These are phyloP conservation scores for Penicillium italicum DNA, from an alignment of 2,329 filamentous ascomycete species.

Conservation along the genomic window DNA sequence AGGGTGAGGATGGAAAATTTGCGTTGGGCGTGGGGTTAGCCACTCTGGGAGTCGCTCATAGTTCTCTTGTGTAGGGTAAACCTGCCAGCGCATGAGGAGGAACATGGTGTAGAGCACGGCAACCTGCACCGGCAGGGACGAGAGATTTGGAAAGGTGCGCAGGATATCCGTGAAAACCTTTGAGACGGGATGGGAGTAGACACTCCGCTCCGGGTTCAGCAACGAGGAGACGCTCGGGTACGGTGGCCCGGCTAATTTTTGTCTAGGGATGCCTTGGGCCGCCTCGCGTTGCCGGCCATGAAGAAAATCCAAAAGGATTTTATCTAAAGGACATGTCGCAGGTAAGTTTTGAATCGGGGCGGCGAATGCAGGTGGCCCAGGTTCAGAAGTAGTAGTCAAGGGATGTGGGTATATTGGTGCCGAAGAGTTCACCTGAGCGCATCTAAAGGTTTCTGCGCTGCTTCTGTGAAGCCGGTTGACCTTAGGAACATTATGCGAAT, in stretches of 20 bases:
- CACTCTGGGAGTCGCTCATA: constrained; percentile 74
- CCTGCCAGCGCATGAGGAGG: constrained; percentile 78
- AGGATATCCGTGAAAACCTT: constrained; percentile 84
- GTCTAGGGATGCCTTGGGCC: constrained; percentile 60
- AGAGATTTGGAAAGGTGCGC: constrained; percentile 75
- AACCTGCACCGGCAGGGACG: constrained; percentile 73
- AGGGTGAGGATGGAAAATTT: constrained; percentile 66
- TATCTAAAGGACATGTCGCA: constrained; percentile 73
- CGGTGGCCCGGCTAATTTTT: constrained; percentile 68
- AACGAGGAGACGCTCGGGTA: constrained; percentile 79
- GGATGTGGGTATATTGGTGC: constrained; percentile 25
- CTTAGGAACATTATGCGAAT: constrained; percentile 53
- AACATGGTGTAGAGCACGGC: constrained; percentile 85
- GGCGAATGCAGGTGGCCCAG: constrained; percentile 33
- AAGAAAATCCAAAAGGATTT: constrained; percentile 75
- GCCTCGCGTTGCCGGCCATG: constrained; percentile 63
- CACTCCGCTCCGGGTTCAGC: constrained; percentile 64
- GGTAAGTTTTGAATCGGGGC: constrained; percentile 57
- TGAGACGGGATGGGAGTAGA: constrained; percentile 70
- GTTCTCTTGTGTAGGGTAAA: constrained; percentile 73
- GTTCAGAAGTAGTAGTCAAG: constrained; percentile 24
- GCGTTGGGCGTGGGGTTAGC: constrained; percentile 62
- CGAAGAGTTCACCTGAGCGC: constrained; percentile 20
- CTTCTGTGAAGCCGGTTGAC: constrained; percentile 46
- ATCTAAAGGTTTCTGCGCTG: constrained; percentile 25